Base-by-base conservation (phyloP, 768 basidiomycete genomes). In the Termitomyces heimii region DNA sequence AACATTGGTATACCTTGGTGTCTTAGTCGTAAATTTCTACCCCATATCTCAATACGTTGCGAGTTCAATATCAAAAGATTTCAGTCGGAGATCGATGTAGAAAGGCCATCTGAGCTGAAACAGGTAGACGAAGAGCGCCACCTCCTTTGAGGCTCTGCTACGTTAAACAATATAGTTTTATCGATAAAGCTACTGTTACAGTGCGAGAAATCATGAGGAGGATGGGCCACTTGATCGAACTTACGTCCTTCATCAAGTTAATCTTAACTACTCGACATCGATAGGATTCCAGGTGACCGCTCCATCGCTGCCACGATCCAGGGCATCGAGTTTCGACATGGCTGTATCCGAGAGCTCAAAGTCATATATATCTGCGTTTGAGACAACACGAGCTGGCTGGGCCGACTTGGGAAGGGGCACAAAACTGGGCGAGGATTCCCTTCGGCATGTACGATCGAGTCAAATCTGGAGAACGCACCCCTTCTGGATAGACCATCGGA, bases 251-350 rank as follows among this genome's bases (percentile, higher is more conserved):
- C 5, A n/a, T 37, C 34, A 13, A 16, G 22, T n/a, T 35, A 14
- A 7, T 16, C 7, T 14, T 4, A 29, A 40, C 34, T 64, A 81
- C n/a, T 71, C 67, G 16, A 68, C 75, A 61, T 89, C 75, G 42
- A 92, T 80, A 5, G 92, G 92, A 65, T 94, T 92, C 94, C 93
- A 96, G 56, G 81, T 86, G 47, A 89, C 71, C 1, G 86, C 81
- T 2, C 92, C 94, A 2, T 74, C 77, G 47, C 82, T 77, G 1
- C 90, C 94, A 52, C 75, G 70, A 65, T 95, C 92, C 2, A 95
- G 74, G 0, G 68, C 74, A 65, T 93, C 82, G 13, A 96, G 72
- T 35, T 69, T 70, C 2, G 64, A 65, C 78, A 95, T 84, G 51
- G 94, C 92, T 37, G 82, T 83, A 22, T 69, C 66, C 46, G 67